Conservation (phyloP, 2,329 filamentous ascomycete species). For the Tolypocladium inflatum region DNA sequence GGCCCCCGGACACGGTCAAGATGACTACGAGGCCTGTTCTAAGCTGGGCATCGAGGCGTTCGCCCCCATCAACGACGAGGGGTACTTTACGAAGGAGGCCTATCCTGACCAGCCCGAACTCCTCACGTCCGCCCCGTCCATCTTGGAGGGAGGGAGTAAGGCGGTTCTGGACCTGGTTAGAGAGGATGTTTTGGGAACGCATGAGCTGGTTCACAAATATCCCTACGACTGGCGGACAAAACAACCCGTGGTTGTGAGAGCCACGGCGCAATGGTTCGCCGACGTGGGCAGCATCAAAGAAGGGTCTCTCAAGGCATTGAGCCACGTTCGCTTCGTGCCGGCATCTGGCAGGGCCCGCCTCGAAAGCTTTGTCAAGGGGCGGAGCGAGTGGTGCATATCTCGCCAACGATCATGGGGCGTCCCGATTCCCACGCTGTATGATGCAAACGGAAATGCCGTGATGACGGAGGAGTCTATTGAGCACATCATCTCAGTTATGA, state of each 20-base stretch:
- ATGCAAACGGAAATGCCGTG: constrained; percentile 62
- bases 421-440: constrained; percentile 85
- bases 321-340: constrained; percentile 70
- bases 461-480: constrained; percentile 70
- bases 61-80: constrained; percentile 75
- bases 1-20: constrained; percentile 91
- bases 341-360: constrained; percentile 63
- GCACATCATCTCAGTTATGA: constrained; percentile 74
- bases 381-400: constrained; percentile 97
- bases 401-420: constrained; percentile 94
- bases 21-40: constrained; percentile 81
- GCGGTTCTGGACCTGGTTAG: constrained; percentile 62
- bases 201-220: constrained; percentile 81
- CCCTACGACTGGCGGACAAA: constrained; percentile 98
- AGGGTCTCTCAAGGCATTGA: constrained; percentile 59
- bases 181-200: constrained; percentile 55
- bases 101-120: constrained; percentile 58
- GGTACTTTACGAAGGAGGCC: constrained; percentile 71
- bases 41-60: constrained; percentile 61
- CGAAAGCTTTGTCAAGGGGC: constrained; percentile 74
- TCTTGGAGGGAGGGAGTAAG: constrained; percentile 59
- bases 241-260: constrained; percentile 78
- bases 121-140: constrained; percentile 58
- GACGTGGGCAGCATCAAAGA: constrained; percentile 78
- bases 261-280: constrained; percentile 97